Evolutionary conservation across 139 green algal genomes (phyloP), one percentile per base, ranked within the genome.

Genomic region (Closterium sp.): DNA sequence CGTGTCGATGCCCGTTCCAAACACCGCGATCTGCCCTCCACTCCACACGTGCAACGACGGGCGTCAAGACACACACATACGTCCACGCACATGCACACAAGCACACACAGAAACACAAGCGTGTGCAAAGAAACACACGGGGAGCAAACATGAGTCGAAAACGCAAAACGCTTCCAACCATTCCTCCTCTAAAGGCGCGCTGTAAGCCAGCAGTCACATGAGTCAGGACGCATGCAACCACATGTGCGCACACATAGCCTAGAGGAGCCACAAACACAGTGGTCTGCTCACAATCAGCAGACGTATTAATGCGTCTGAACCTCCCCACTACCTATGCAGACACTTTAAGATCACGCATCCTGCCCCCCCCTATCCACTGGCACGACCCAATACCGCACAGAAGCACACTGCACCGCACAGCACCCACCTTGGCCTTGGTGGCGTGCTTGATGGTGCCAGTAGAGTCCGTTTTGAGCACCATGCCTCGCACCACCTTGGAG

Each of bases 381-480:
- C 42, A 62, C 5, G 7, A 28, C 73, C 4, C 73, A 86, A 3
- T 86, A 86, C 4, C 24, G 27, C 24, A 28, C 73, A 86, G 24
- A n/a, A n/a, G n/a, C n/a, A n/a, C n/a, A n/a, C n/a, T 28, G 73
- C 42, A 86, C 27, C 3, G 27, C 22, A 86, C 73, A 86, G 24
- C 22, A 17, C 89, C 2, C 50, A 99, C 97, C 95, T 99, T 99
- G 91, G 96, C 98, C 89, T 99, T 95, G 50, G 96, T 91, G 31
- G 97, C 95, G 13, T 70, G 27, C 92, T 97, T 97, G 29, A 99
- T 91, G 9, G 92, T 97, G 88, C 98, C 98, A 94, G 99, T 97
- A 0, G 97, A 95, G 88, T 97, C 96, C 9, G 97, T 95, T 93
- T 97, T 97, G 28, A 99, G 95, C 85, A 99, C 97, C 95, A 99